A percentile compares a stretch with the other conserved stretches of the same genome.
Evolutionary conservation across 306 rosid species (phyloP).

Genomic region (Medicago arabica): DNA sequence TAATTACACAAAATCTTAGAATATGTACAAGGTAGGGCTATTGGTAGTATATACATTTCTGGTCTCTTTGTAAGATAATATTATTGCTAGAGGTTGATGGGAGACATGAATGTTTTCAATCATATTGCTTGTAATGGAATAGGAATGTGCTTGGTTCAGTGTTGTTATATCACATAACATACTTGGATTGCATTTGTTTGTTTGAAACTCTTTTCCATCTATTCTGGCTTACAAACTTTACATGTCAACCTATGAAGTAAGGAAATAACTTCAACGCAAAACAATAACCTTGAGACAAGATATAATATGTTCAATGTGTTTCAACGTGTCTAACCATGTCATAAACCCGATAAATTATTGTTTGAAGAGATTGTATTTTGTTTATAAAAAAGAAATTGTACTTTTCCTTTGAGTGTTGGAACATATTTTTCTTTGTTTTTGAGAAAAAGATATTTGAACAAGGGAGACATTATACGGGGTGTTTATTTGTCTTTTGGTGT

Average conservation of each 20-base stretch:
- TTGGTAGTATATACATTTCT: conserved; percentile 26
- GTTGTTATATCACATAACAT: conserved; percentile 18
- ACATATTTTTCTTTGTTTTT: too few relatives aligned
- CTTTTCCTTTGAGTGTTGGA: too few relatives aligned
- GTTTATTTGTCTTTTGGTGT: too few relatives aligned
- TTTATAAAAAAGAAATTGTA: too few relatives aligned
- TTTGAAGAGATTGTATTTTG: too few relatives aligned
- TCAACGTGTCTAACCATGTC: too few relatives aligned
- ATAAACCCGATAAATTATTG: too few relatives aligned
- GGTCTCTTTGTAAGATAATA: not conserved
- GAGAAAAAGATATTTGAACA: too few relatives aligned
- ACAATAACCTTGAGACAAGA: too few relatives aligned
- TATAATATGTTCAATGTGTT: too few relatives aligned
- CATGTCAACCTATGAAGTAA: not conserved
- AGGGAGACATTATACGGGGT: too few relatives aligned
- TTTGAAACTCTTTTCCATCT: not conserved
- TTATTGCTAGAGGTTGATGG: conserved; percentile 1
- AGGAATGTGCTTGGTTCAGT: conserved; percentile 9
- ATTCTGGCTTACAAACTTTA: not conserved
- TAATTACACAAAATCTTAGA: not conserved
- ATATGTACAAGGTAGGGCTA: conserved; percentile 6
- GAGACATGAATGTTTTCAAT: not conserved
- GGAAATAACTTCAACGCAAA: conserved; percentile 11
- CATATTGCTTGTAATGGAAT: conserved; percentile 14
- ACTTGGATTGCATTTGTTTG: conserved; percentile 10